Conservation (phyloP, 2,329 filamentous ascomycete genomes). For the Rugonectria rugulosa region DNA sequence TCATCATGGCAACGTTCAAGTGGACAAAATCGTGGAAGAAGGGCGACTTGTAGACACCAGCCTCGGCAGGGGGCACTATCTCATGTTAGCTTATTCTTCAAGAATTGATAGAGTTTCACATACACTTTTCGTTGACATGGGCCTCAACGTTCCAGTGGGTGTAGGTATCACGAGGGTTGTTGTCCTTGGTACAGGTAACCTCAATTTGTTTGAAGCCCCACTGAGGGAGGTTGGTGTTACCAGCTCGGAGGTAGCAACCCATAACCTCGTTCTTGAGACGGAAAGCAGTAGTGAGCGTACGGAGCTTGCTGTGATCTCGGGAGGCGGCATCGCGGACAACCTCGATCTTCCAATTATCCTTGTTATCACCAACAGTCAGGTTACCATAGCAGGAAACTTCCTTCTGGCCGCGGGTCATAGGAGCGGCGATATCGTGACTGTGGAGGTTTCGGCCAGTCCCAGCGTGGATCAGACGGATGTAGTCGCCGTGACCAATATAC, state of each 20-base stretch:
- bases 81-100: conserved; percentile 22
- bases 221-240: conserved; percentile 94
- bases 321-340: conserved; percentile 90
- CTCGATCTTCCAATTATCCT: conserved; percentile 96
- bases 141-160: conserved; percentile 99
- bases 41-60: conserved; percentile 92
- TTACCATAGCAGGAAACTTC: conserved; percentile 98
- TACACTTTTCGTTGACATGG: conserved; percentile 91
- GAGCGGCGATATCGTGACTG: conserved; percentile 89
- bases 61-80: conserved; percentile 86
- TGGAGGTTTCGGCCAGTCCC: conserved; percentile 97
- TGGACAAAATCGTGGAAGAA: conserved; percentile 98
- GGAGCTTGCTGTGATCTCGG: conserved; percentile 81
- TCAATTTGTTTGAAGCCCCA: conserved; percentile 99
- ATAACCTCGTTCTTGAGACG: conserved; percentile 82
- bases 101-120: conserved; percentile 47
- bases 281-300: conserved; percentile 93
- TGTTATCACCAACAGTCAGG: conserved; percentile 91
- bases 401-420: conserved; percentile 85
- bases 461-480: conserved; percentile 88
- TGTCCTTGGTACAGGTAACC: conserved; percentile 91
- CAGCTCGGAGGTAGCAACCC: conserved; percentile 92
- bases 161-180: conserved; percentile 90
- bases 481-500: conserved; percentile 79
- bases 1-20: conserved; percentile 99